Base-by-base conservation (phyloP, 805 yeast species). In the Teunomyces kruisii region DNA sequence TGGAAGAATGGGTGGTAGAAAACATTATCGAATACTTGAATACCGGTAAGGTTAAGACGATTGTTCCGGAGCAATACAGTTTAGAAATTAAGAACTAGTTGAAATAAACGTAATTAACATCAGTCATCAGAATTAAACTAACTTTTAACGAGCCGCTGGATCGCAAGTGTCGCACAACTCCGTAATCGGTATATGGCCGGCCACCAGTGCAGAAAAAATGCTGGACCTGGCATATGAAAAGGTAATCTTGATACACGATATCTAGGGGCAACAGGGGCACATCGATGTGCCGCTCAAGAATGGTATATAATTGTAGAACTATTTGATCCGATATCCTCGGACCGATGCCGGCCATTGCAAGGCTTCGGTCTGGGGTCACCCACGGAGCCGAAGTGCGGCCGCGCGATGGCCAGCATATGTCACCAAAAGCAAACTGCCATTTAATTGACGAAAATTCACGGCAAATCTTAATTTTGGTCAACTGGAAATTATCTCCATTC, bases 1-100 rank as follows among this genome's bases (percentile, higher is more conserved):
- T 94, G 96, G 97, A 91, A 67, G 81, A 79, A 54, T 80, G 80
- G 61, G 88, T 84, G 27, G 81, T 87, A 22, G 75, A 76, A 27
- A 94, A 92, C 63, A 80, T 88, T 7, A 67, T 70, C 35, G 63
- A 72, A n/a, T 83, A 68, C 39, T 56, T 88, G 30, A 63, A 68
- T 10, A 76, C 83, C 0, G 96, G 96, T 6, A 82, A 80, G 61
- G 88, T 92, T 6, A 62, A 76, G 47, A 71, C 87, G 0, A 65
- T 88, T 35, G 96, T 92, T n/a, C 95, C 97, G 1, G 99, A 94
- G 60, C 78, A 81, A 60, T 57, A 64, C 40, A 54, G 61, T 9
- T 65, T 58, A 26, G 63, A 60, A 13, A 58, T 67, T 46, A n/a
- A 19, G 9, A 17, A 19, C 13, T 35, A 35, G 26, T 31, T 10